phyloP scores from a whole-genome alignment of 2,329 filamentous ascomycete genomes.

The Metarhizium robertsii region DNA sequence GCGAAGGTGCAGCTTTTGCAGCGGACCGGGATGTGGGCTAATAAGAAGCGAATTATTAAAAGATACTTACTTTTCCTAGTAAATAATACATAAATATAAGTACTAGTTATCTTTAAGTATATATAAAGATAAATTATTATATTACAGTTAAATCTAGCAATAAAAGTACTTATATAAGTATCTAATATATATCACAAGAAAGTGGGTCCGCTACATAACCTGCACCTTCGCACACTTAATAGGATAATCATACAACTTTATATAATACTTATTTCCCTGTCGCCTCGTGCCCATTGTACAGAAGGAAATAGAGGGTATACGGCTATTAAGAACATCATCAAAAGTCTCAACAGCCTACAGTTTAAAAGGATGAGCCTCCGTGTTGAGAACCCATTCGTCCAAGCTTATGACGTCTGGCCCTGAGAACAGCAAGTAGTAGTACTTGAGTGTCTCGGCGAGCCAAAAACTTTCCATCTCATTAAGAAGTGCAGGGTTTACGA shows the following conservation, averaged over 20 bases:
- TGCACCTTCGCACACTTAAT: too few species aligned
- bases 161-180: too few species aligned
- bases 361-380: constrained; percentile 50
- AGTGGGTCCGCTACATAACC: too few species aligned
- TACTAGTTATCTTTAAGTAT: too few species aligned
- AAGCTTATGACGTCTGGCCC: constrained; percentile 47
- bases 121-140: too few species aligned
- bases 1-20: too few species aligned
- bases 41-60: too few species aligned
- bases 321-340: background rate
- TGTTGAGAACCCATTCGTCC: constrained; percentile 59
- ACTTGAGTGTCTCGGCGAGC: constrained; percentile 70
- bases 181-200: too few species aligned
- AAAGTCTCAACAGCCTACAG: constrained; percentile 1
- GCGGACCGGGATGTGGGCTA: too few species aligned
- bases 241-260: background rate
- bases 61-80: too few species aligned
- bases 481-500: constrained; percentile 28
- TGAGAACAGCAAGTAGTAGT: constrained; percentile 60
- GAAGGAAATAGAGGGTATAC: background rate
- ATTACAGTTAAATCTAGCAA: too few species aligned
- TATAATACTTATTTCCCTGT: background rate
- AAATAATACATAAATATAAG: too few species aligned
- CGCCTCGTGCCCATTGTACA: background rate
- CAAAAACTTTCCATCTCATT: constrained; percentile 80